Conservation (phyloP, 2,329 filamentous ascomycete species). For the Raffaelea ambrosiae region DNA sequence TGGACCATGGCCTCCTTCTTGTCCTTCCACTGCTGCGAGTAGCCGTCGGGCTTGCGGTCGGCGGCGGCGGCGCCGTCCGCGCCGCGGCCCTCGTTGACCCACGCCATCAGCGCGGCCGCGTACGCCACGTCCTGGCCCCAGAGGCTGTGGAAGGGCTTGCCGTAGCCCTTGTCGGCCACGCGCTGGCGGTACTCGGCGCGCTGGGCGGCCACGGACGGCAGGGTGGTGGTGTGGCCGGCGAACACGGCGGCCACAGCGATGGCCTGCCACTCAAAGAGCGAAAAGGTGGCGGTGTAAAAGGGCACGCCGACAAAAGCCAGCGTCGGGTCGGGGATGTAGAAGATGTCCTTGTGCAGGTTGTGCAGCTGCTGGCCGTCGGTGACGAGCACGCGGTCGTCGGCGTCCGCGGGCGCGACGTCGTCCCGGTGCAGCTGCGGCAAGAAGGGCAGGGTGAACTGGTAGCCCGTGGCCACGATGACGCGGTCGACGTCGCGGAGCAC, state of each 20-base stretch:
- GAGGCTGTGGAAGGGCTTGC: constrained; percentile 29
- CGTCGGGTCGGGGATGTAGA: constrained; percentile 59
- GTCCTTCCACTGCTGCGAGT: constrained; percentile 2
- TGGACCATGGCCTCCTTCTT: neutral
- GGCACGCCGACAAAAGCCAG: constrained; percentile 57
- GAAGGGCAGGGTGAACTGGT: constrained; percentile 43
- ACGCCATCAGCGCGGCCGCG: constrained; percentile 15
- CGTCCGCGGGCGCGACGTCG: constrained; percentile 30
- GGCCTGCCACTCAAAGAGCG: constrained; percentile 62
- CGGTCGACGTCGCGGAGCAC: constrained; percentile 47
- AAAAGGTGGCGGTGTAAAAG: constrained; percentile 59
- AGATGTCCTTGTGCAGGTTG: constrained; percentile 53
- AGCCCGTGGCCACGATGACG: constrained; percentile 60
- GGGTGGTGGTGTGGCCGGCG: constrained; percentile 31
- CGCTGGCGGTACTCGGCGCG: constrained; percentile 22
- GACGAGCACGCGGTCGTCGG: constrained; percentile 27
- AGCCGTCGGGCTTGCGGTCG: constrained; percentile 2
- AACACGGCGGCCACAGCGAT: constrained; percentile 51
- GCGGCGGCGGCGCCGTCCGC: neutral
- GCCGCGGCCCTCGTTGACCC: constrained; percentile 13
- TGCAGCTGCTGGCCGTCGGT: constrained; percentile 48
- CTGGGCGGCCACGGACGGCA: constrained; percentile 37
- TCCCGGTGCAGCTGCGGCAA: constrained; percentile 38
- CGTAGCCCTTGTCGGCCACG: constrained; percentile 20
- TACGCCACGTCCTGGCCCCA: constrained; percentile 16